Percentiles rank a stretch among this genome's conserved stretches.
Evolutionary conservation across 768 basidiomycete genomes (phyloP).

Genomic region (Boletus sp.): DNA sequence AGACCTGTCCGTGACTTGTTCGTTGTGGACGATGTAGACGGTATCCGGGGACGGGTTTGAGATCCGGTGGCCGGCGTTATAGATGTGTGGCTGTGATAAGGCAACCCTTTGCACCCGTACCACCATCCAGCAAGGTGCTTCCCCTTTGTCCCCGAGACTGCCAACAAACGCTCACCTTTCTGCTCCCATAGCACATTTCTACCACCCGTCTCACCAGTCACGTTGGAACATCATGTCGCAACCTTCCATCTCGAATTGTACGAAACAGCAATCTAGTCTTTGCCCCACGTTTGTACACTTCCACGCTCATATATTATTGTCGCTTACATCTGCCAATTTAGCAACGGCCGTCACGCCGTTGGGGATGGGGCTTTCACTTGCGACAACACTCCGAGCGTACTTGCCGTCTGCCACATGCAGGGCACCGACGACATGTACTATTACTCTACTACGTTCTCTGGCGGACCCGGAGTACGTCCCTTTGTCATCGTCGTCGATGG

Average conservation of each 20-base stretch:
- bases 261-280: conserved; percentile 85
- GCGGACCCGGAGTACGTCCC: conserved; percentile 78
- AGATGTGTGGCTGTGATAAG: neutral
- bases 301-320: neutral
- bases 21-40: neutral
- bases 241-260: conserved; percentile 66
- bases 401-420: conserved; percentile 83
- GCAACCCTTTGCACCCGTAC: conserved; percentile 13
- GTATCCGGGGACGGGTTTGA: conserved; percentile 18
- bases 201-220: conserved; percentile 39
- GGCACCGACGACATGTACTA: conserved; percentile 84
- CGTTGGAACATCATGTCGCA: conserved; percentile 88
- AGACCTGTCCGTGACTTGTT: neutral
- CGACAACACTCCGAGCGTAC: conserved; percentile 75
- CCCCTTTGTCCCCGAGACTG: neutral
- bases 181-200: neutral
- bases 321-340: conserved; percentile 31
- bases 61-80: conserved; percentile 2
- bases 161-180: neutral
- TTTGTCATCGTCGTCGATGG: neutral
- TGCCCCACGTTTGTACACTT: conserved; percentile 75
- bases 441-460: conserved; percentile 92
- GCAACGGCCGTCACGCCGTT: conserved; percentile 97
- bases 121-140: conserved; percentile 14
- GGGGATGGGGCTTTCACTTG: conserved; percentile 90